Base-by-base conservation (phyloP, 140 eudicot genomes). In the Cichorium intybus region DNA sequence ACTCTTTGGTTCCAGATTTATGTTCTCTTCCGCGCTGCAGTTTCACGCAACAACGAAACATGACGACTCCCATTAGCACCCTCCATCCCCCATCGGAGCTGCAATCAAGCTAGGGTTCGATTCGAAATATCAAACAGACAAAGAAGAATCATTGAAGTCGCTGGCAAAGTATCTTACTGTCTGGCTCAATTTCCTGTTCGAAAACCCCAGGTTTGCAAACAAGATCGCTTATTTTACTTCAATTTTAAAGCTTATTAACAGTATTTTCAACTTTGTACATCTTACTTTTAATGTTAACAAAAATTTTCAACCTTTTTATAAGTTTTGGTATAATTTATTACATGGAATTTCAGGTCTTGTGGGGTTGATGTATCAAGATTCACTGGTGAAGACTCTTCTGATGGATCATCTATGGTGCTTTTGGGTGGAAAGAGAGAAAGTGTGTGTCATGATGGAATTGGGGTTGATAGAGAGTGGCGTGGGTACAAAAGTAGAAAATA, bases 91-190 rank as follows among this genome's bases (percentile, higher is more conserved):
- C n/a, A n/a, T n/a, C n/a, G n/a, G n/a, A n/a, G n/a, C n/a, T n/a
- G n/a, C n/a, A n/a, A 1, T 80, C 95, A 0, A 72, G 97, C n/a
- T n/a, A n/a, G n/a, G n/a, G n/a, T n/a, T n/a, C n/a, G n/a, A n/a
- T n/a, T n/a, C n/a, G 47, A 87, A 85, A 58, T 81, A 77, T 29
- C 89, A 74, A 17, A 73, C 51, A 1, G 52, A 68, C 27, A 91
- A 91, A 60, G 92, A 85, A 45, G 82, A 72, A 27, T 81, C 95
- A 1, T 69, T 87, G 45, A 87, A 74, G 58, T 85, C 95, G 5
- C 41, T 91, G 55, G 83, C 92, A 0, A 85, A 81, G 14, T 91
- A 96, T 12, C 89, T 91, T 35, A 82, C 95, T 0, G 95, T 82
- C 24, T 91, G 97, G n/a, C n/a, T n/a, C n/a, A n/a, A n/a, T n/a